Base-by-base conservation (phyloP, 768 basidiomycete genomes). In the Rhodotorula diobovata region DNA sequence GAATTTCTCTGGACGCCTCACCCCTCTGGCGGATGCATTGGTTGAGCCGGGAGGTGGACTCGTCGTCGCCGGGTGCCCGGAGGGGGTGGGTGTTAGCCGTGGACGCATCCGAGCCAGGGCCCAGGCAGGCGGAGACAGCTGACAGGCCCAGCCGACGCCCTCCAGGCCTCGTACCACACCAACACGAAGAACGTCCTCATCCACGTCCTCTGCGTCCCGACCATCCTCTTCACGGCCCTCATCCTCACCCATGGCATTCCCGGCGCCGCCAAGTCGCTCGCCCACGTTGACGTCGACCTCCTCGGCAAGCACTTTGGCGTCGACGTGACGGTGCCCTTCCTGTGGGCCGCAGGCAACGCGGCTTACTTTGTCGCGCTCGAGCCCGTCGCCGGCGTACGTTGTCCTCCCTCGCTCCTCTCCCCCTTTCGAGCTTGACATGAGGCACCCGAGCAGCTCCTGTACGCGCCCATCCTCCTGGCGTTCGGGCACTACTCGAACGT, bases 351-450 rank as follows among this genome's bases (percentile, higher is more conserved):
- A 1, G 69, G 85, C 4, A 93, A 89, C 78, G 80, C 89, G 30
- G 76, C 81, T 6, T 98, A 96, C 81, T 98, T 96, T 79, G 82
- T 87, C 72, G 69, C 84, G 25, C 86, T 98, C 43, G 93, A 96
- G 69, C 91, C 93, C 0, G 75, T 86, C 25, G 93, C 90, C 66
- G 92, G 91, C 25, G 94, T 96, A 79, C 77, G 90, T 82, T 3
- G 12, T 34, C 15, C 32, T 57, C 66, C 56, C 63, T 58, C 63
- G 41, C 39, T 39, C 21, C 58, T 28, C 32, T 43, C 25, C 8
- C 54, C 55, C 39, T 37, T 7, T 34, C 53, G 14, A 57, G 4
- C 25, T 34, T 35, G 30, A 58, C 66, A 56, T 68, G 66, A 57
- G 28, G 63, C 43, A 43, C 25, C 66, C 34, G 35, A 34, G 50